Percentiles rank a stretch among this genome's conserved stretches.
These are phyloP conservation scores for Dothistroma pini DNA, from an alignment of 2,329 filamentous ascomycete species.

Conservation along the genomic window DNA sequence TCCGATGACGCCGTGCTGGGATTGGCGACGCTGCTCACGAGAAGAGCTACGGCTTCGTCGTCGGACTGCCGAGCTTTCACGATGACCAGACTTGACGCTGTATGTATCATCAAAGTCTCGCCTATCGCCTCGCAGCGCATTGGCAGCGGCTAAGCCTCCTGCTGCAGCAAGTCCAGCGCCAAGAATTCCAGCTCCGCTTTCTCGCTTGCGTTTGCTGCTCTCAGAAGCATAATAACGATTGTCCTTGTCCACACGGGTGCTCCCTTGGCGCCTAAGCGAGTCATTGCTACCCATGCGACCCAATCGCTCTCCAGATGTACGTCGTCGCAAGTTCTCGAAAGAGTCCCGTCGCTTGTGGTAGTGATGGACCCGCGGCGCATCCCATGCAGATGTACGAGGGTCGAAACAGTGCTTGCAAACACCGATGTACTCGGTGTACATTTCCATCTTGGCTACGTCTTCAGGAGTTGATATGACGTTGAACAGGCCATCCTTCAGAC, in stretches of 20 bases:
- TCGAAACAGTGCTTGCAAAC: constrained; percentile 65
- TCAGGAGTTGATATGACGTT: constrained; percentile 43
- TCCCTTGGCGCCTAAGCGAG: constrained; percentile 26
- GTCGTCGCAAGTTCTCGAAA: constrained; percentile 30
- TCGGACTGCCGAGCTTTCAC: constrained; percentile 35
- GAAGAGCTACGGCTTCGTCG: constrained; percentile 32
- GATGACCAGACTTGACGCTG: constrained; percentile 54
- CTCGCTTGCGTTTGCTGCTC: constrained; percentile 42
- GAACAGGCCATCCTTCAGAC: constrained; percentile 58
- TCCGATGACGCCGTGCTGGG: constrained; percentile 28
- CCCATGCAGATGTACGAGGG: constrained; percentile 51
- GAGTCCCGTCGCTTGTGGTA: constrained; percentile 41
- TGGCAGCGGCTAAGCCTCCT: constrained; percentile 50
- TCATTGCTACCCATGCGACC: constrained; percentile 34
- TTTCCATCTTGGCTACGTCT: constrained; percentile 62
- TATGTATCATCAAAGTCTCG: constrained; percentile 60
- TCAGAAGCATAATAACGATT: constrained; percentile 56
- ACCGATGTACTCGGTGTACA: constrained; percentile 64
- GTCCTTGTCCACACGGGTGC: constrained; percentile 55
- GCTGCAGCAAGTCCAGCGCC: constrained; percentile 54
- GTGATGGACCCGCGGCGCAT: constrained; percentile 60
- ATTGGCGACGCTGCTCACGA: constrained; percentile 29
- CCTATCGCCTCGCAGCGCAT: constrained; percentile 50
- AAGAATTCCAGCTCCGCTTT: constrained; percentile 47
- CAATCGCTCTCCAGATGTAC: constrained; percentile 25